Conservation (phyloP, 2,329 filamentous ascomycete genomes). For the Onygena corvina region DNA sequence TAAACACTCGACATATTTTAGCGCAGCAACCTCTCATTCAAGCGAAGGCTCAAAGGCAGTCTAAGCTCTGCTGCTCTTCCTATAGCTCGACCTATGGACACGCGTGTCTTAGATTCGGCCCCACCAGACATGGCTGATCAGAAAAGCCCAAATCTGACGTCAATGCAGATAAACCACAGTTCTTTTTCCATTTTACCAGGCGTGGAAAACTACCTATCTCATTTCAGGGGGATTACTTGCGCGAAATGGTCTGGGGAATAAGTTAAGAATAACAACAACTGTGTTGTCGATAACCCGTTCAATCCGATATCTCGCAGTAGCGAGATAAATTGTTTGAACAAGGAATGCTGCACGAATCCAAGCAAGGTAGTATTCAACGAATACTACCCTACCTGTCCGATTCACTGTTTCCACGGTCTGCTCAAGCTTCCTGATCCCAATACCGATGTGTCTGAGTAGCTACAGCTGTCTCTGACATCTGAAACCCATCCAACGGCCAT, state of each 20-base stretch:
- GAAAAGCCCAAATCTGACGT: background rate
- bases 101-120: background rate
- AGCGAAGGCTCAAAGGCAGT: too few relatives aligned
- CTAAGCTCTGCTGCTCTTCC: too few relatives aligned
- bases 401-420: too few relatives aligned
- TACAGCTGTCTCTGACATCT: background rate
- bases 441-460: background rate
- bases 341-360: background rate
- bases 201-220: background rate
- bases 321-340: background rate
- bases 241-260: too few relatives aligned
- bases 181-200: too few relatives aligned
- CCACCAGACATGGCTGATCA: background rate
- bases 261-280: too few relatives aligned
- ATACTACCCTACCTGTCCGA: background rate
- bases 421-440: too few relatives aligned
- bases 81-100: background rate
- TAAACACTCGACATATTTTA: constrained; percentile 2
- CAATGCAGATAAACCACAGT: too few relatives aligned
- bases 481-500: constrained; percentile 7
- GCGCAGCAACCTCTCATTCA: too few relatives aligned
- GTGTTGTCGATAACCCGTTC: too few relatives aligned
- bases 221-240: too few relatives aligned
- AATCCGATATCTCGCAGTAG: too few relatives aligned
- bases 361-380: background rate